A percentile compares a stretch with the other conserved stretches of the same genome.
phyloP scores from a whole-genome alignment of 495 filamentous ascomycete species.

The Aspergillus ellipticus region DNA sequence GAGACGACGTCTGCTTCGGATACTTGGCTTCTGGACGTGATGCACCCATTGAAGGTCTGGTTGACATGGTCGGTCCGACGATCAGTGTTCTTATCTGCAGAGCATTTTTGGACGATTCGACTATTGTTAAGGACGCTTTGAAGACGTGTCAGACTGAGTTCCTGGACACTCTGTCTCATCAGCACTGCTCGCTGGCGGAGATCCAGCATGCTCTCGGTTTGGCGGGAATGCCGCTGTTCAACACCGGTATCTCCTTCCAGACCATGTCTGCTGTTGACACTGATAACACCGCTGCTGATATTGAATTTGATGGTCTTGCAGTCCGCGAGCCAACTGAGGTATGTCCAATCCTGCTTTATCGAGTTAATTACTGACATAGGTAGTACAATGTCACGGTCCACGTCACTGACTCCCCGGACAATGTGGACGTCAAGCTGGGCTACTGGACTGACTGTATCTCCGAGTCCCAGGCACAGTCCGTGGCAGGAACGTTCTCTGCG shows the following conservation, averaged over 20 bases:
- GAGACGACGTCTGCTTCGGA: slow-evolving; percentile 8
- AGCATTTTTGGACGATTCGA: not conserved
- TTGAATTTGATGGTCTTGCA: not conserved
- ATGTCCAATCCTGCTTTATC: not conserved
- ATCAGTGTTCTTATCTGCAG: slow-evolving; percentile 10
- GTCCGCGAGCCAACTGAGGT: not conserved
- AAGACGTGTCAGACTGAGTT: slow-evolving; percentile 9
- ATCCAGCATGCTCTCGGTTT: slow-evolving; percentile 11
- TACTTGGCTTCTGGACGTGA: slow-evolving; percentile 11
- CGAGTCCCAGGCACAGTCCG: not conserved
- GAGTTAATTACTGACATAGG: not conserved
- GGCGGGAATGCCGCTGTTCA: slow-evolving; percentile 6
- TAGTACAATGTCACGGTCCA: not conserved
- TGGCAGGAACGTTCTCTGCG: not conserved
- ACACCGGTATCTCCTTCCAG: slow-evolving; percentile 12
- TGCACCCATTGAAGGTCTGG: slow-evolving; percentile 9
- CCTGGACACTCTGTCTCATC: slow-evolving; percentile 8
- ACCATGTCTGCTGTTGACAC: not conserved
- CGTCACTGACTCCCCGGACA: not conserved
- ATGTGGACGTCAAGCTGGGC: not conserved
- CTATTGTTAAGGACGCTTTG: not conserved
- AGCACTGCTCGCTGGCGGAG: slow-evolving; percentile 9
- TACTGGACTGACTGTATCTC: not conserved
- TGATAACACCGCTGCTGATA: not conserved
- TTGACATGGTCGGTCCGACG: slow-evolving; percentile 11